Conservation (phyloP, 2,329 filamentous ascomycete species). For the Elsinoe australis region DNA sequence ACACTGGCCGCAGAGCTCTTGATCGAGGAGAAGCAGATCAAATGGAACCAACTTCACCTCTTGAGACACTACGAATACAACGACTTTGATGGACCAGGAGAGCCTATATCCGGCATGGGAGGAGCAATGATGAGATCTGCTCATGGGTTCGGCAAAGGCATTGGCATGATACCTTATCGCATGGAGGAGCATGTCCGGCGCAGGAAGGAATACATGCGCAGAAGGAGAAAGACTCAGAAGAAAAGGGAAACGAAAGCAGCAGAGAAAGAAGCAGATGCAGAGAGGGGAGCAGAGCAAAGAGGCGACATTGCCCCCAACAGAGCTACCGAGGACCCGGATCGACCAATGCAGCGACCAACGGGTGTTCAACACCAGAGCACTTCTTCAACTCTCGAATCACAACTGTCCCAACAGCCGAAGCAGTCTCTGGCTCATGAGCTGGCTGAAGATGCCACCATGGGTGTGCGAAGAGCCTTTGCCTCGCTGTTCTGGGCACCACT, state of each 20-base stretch:
- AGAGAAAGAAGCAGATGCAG: slow-evolving; percentile 13
- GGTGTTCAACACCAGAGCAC: slow-evolving; percentile 24
- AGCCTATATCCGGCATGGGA: slow-evolving; percentile 60
- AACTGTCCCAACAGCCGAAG: slow-evolving; percentile 25
- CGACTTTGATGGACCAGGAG: slow-evolving; percentile 67
- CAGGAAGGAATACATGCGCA: slow-evolving; percentile 32
- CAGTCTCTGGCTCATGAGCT: slow-evolving; percentile 27
- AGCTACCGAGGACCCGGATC: neutral
- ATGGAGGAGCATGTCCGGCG: slow-evolving; percentile 47
- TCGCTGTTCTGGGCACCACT: slow-evolving; percentile 74
- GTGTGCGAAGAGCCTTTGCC: slow-evolving; percentile 62
- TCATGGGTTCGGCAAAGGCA: slow-evolving; percentile 53
- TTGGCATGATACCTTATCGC: slow-evolving; percentile 56
- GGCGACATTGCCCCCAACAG: neutral
- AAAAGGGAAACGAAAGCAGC: slow-evolving; percentile 21
- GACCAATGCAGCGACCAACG: slow-evolving; percentile 1
- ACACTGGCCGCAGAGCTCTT: slow-evolving; percentile 59
- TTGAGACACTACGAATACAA: slow-evolving; percentile 66
- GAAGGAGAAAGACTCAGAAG: slow-evolving; percentile 26
- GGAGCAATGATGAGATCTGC: slow-evolving; percentile 54
- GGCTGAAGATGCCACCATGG: slow-evolving; percentile 57
- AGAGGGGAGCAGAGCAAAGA: slow-evolving; percentile 1
- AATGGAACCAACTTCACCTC: slow-evolving; percentile 57
- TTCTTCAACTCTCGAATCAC: slow-evolving; percentile 24
- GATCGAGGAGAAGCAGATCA: slow-evolving; percentile 52